Evolutionary conservation across 805 yeast genomes (phyloP).

Genomic region (Sugiyamaella mastotermitis): DNA sequence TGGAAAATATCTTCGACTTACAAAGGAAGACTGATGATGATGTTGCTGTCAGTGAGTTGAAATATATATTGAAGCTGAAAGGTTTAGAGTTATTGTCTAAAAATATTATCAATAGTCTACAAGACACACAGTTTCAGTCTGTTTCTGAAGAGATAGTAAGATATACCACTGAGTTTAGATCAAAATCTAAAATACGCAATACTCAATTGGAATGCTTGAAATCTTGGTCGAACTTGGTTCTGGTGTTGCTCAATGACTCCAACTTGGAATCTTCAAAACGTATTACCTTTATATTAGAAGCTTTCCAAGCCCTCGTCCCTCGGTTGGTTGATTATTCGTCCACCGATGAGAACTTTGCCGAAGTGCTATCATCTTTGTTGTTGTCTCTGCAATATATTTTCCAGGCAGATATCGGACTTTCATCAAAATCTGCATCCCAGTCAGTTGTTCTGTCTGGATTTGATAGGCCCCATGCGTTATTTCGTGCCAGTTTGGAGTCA

Average conservation of each 20-base stretch:
- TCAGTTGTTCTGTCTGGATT: too few relatives aligned
- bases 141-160: constrained; percentile 21
- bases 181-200: constrained; percentile 20
- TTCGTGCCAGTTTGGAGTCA: constrained; percentile 70
- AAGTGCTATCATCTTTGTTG: constrained; percentile 69
- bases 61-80: constrained; percentile 20
- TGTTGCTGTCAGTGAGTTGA: constrained; percentile 13
- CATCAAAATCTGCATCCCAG: constrained; percentile 4
- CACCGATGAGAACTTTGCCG: constrained; percentile 58
- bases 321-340: constrained; percentile 71
- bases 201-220: constrained; percentile 60
- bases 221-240: constrained; percentile 79
- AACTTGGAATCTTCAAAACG: constrained; percentile 40
- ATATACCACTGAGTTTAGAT: constrained; percentile 41
- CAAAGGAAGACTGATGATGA: constrained; percentile 9
- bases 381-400: constrained; percentile 64
- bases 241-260: constrained; percentile 63
- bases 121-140: constrained; percentile 9
- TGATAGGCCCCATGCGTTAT: constrained; percentile 59
- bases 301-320: constrained; percentile 71
- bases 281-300: constrained; percentile 63
- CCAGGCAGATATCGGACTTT: constrained; percentile 34
- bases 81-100: constrained; percentile 19
- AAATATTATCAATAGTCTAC: constrained; percentile 7
- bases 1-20: not conserved